Base-by-base conservation (phyloP, 306 rosid species). In the Styphnolobium japonicum region DNA sequence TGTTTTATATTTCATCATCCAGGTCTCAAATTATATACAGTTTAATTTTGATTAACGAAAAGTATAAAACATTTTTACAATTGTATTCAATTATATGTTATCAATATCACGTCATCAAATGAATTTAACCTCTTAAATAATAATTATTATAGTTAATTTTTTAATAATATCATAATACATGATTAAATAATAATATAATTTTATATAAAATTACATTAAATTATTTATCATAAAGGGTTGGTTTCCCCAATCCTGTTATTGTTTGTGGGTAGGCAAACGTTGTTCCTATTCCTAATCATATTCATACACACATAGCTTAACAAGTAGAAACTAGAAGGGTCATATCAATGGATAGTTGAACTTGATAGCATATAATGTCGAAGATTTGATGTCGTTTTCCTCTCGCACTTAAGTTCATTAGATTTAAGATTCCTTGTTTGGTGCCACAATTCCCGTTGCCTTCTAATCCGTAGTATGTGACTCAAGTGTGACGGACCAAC, bases 391-490 rank as follows among this genome's bases (percentile, higher is more conserved):
- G 78, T 81, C 84, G 6, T 67, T 58, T 72, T 81, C 78, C 27
- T 33, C 4, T 33, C 33, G 43, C 56, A 21, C 10, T 36, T n/a
- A n/a, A 36, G 48, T 6, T 62, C 7, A 74, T 81, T 33, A 15
- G 49, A 66, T 48, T 36, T 31, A 16, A 61, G 63, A 73, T 55
- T 80, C 87, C 88, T 56, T 49, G 76, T 79, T 84, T 57, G 60
- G 74, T 82, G 92, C 84, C 92, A 76, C 73, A 73, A 84, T 81
- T 86, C 55, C 88, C 88, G 92, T 81, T 67, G 42, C 55, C 71
- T 66, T 82, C 37, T 7, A 23, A 45, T 65, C 18, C 84, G 8
- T 40, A 42, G 63, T 43, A 53, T 37, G 39, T 23, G 14, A 62
- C 60, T 75, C 56, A 51, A 58, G 45, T 7, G 75, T 45, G 83